Percentiles rank a stretch among this genome's conserved stretches.
phyloP scores from a whole-genome alignment of 2,329 filamentous ascomycete species.

The Monosporascus sp. region DNA sequence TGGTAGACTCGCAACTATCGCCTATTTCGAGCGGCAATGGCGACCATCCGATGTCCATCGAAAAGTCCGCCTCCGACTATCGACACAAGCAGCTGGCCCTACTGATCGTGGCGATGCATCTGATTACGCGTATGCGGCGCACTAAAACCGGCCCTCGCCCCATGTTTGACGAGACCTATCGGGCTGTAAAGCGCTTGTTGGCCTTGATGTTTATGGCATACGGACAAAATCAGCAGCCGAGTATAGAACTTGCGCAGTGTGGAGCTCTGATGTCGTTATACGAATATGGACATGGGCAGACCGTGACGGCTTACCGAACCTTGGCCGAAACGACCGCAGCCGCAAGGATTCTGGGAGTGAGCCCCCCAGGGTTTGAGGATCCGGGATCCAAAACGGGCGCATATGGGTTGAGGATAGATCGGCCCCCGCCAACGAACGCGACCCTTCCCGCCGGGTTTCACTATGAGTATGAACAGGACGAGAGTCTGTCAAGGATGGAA shows the following conservation, averaged over 20 bases:
- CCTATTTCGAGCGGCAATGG: conserved; percentile 11
- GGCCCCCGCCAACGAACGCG: no score
- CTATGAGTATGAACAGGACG: background rate
- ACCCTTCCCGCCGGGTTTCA: no score
- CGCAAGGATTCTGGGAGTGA: conserved; percentile 30
- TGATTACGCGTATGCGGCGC: conserved; percentile 34
- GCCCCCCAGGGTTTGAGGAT: conserved; percentile 30
- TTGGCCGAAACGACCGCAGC: conserved; percentile 36
- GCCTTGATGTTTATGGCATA: conserved; percentile 30
- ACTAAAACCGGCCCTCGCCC: conserved; percentile 28
- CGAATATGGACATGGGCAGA: conserved; percentile 40
- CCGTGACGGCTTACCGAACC: conserved; percentile 36
- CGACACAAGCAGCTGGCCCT: conserved; percentile 29
- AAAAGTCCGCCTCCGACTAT: conserved; percentile 10
- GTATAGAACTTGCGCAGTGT: conserved; percentile 36
- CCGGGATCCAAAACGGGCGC: conserved; percentile 19
- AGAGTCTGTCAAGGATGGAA: conserved; percentile 12
- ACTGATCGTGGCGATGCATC: conserved; percentile 38
- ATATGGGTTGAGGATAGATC: no score
- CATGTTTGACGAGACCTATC: conserved; percentile 36
- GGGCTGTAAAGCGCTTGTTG: conserved; percentile 33
- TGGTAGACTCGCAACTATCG: conserved; percentile 14
- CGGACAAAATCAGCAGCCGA: conserved; percentile 24
- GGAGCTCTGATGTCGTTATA: conserved; percentile 37
- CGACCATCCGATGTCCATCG: conserved; percentile 7